Conservation (phyloP, 2,329 filamentous ascomycete species). For the Byssochlamys sp. region DNA sequence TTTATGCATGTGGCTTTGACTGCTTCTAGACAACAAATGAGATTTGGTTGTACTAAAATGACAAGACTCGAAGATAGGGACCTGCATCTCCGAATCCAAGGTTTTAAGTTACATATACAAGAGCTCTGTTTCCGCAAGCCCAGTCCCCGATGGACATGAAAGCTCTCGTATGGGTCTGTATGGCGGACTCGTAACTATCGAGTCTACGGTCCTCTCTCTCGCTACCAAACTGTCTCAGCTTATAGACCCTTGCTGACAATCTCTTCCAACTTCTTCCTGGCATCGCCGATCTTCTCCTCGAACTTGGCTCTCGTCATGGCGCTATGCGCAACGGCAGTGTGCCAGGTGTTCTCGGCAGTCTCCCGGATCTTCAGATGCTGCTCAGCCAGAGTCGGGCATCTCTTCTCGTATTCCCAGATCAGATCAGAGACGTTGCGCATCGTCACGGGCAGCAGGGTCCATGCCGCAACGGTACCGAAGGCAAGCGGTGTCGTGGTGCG, state of each 20-base stretch:
- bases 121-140: not conserved
- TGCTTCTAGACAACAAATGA: not conserved
- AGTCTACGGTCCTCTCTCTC: not conserved
- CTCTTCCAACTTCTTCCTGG: slow-evolving; percentile 67
- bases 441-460: slow-evolving; percentile 76
- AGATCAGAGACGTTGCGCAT: slow-evolving; percentile 80
- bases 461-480: slow-evolving; percentile 73
- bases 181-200: not conserved
- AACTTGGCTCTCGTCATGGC: slow-evolving; percentile 62
- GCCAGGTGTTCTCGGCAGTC: slow-evolving; percentile 57
- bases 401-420: slow-evolving; percentile 86
- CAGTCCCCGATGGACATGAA: not conserved
- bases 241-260: slow-evolving; percentile 89
- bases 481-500: slow-evolving; percentile 66
- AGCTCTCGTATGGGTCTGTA: not conserved
- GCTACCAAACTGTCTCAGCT: slow-evolving; percentile 9
- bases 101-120: not conserved
- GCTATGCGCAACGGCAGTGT: slow-evolving; percentile 65
- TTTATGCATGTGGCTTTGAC: not conserved
- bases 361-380: slow-evolving; percentile 66
- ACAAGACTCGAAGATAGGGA: not conserved
- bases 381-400: slow-evolving; percentile 71
- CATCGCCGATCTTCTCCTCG: slow-evolving; percentile 68
- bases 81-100: not conserved
- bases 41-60: not conserved